Evolutionary conservation across 768 basidiomycete genomes (phyloP).

Genomic region (Psilocybe cubensis): DNA sequence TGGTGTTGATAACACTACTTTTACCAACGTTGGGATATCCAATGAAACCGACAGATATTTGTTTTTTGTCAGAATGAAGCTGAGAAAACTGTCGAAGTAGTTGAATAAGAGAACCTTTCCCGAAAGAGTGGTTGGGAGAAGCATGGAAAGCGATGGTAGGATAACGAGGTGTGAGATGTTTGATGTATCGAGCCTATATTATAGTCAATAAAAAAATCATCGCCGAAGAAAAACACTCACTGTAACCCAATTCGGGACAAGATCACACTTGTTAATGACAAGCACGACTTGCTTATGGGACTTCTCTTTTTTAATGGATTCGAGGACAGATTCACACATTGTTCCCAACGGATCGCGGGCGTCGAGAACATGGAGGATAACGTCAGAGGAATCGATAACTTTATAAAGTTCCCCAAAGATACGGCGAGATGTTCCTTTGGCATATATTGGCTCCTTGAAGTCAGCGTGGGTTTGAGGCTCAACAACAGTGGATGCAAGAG

Average conservation of each 20-base stretch:
- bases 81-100: slow-evolving; percentile 95
- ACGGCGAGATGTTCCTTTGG: slow-evolving; percentile 92
- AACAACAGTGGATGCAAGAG: slow-evolving; percentile 49
- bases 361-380: slow-evolving; percentile 93
- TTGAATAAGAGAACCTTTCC: slow-evolving; percentile 97
- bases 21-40: slow-evolving; percentile 99
- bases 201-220: slow-evolving; percentile 1
- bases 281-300: slow-evolving; percentile 97
- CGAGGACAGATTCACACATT: slow-evolving; percentile 91
- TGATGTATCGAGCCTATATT: slow-evolving; percentile 88
- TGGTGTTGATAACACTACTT: slow-evolving; percentile 95
- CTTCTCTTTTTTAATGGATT: slow-evolving; percentile 95
- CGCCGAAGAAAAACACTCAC: slow-evolving; percentile 50
- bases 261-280: slow-evolving; percentile 97
- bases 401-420: slow-evolving; percentile 99
- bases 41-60: slow-evolving; percentile 97
- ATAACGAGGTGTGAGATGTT: slow-evolving; percentile 91
- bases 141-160: slow-evolving; percentile 99
- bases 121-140: slow-evolving; percentile 98
- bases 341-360: slow-evolving; percentile 96
- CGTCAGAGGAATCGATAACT: slow-evolving; percentile 98
- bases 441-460: slow-evolving; percentile 87
- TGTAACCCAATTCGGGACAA: slow-evolving; percentile 99
- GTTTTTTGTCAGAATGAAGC: slow-evolving; percentile 98
- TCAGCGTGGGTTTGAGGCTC: slow-evolving; percentile 74